Percentiles rank a stretch among this genome's conserved stretches.
Evolutionary conservation across 129 eudicot species (phyloP).

Genomic region (Arctium lappa): DNA sequence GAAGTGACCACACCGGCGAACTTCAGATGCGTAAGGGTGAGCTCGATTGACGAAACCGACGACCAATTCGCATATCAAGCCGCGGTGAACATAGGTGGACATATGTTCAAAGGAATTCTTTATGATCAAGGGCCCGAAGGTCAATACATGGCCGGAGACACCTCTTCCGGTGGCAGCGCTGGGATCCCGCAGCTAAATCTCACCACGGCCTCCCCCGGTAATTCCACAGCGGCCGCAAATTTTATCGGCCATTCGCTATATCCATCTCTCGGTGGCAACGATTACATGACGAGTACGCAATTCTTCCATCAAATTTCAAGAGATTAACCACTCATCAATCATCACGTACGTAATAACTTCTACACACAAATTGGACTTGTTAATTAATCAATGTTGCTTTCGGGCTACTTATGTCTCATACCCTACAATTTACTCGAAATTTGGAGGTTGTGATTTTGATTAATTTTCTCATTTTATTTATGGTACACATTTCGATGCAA

Average conservation of each 20-base stretch:
- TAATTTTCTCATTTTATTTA: background rate
- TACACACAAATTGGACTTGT: conserved; percentile 26
- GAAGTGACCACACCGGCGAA: conserved; percentile 67
- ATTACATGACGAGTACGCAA: conserved; percentile 82
- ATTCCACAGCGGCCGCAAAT: conserved; percentile 27
- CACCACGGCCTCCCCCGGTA: conserved; percentile 36
- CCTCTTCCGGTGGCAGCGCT: conserved; percentile 67
- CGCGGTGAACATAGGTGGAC: conserved; percentile 80
- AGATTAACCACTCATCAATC: conserved; percentile 22
- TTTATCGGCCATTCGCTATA: conserved; percentile 51
- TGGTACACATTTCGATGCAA: conserved; percentile 30
- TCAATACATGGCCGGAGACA: conserved; percentile 56
- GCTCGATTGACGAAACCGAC: conserved; percentile 62
- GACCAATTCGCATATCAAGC: conserved; percentile 85
- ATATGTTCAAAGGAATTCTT: conserved; percentile 74
- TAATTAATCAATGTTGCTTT: conserved; percentile 12
- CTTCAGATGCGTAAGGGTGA: conserved; percentile 83
- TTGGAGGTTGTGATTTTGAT: conserved; percentile 10
- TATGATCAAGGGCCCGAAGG: conserved; percentile 80
- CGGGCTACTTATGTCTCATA: conserved; percentile 17
- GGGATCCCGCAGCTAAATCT: conserved; percentile 54
- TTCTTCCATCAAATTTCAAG: conserved; percentile 78
- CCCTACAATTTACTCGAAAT: conserved; percentile 13
- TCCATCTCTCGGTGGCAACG: conserved; percentile 53
- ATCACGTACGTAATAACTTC: background rate